phyloP scores from a whole-genome alignment of 2,329 filamentous ascomycete genomes.

The Intubia oerlemansii region DNA sequence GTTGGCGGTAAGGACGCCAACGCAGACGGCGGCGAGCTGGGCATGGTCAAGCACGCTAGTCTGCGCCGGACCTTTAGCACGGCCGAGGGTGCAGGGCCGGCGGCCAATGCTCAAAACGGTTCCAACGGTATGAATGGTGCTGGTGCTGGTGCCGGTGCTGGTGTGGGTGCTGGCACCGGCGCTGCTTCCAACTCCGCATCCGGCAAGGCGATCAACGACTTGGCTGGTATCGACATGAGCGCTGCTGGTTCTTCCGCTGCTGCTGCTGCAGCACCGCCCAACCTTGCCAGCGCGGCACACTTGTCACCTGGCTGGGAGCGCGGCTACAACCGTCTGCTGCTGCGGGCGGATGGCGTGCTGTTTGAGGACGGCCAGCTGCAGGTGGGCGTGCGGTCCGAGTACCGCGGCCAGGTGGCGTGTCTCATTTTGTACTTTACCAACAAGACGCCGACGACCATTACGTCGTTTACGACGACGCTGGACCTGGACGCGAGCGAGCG shows the following conservation, averaged over 20 bases:
- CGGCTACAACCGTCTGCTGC: slow-evolving; percentile 66
- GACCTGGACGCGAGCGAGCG: slow-evolving; percentile 54
- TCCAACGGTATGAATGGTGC: slow-evolving; percentile 24
- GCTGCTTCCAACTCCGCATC: slow-evolving; percentile 7
- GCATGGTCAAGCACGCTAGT: slow-evolving; percentile 58
- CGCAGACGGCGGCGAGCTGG: slow-evolving; percentile 55
- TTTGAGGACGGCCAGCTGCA: slow-evolving; percentile 94
- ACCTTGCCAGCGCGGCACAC: slow-evolving; percentile 80
- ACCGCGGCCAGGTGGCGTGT: slow-evolving; percentile 85
- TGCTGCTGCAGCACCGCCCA: slow-evolving; percentile 45
- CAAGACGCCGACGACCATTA: slow-evolving; percentile 67
- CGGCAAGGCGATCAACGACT: slow-evolving; percentile 37
- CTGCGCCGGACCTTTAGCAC: slow-evolving; percentile 68
- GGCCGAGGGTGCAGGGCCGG: no score
- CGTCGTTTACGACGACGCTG: slow-evolving; percentile 83
- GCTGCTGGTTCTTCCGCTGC: slow-evolving; percentile 32
- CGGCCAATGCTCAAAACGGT: slow-evolving; percentile 19
- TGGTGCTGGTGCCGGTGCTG: slow-evolving; percentile 21
- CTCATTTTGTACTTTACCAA: slow-evolving; percentile 93
- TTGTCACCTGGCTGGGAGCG: slow-evolving; percentile 86
- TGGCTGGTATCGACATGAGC: slow-evolving; percentile 66
- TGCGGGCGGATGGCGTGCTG: slow-evolving; percentile 64
- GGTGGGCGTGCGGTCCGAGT: slow-evolving; percentile 79
- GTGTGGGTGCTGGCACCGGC: slow-evolving; percentile 6
- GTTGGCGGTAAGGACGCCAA: slow-evolving; percentile 96